These are phyloP conservation scores for Cochlearia excelsa DNA, from an alignment of 345 rosid genomes.

Conservation along the genomic window DNA sequence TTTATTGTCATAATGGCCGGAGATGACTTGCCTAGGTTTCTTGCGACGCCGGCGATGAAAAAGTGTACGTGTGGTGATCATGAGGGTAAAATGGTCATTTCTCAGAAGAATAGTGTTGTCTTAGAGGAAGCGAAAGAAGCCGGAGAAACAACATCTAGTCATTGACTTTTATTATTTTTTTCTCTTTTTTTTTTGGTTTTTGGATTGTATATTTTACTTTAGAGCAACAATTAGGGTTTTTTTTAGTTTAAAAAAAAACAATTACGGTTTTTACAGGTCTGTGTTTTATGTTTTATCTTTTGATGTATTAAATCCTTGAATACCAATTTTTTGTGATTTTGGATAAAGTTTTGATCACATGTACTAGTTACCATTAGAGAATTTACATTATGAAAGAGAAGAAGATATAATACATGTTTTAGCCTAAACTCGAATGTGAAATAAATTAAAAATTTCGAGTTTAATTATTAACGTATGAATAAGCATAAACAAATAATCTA, in stretches of 20 bases:
- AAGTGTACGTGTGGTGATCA: conserved; percentile 37
- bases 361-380: no score
- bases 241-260: not conserved
- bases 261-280: not conserved
- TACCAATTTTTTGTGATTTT: not conserved
- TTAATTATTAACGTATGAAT: not conserved
- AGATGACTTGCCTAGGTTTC: conserved; percentile 51
- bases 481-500: not conserved
- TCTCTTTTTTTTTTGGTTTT: no score
- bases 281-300: conserved; percentile 1
- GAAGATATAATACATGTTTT: no score
- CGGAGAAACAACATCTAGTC: not conserved
- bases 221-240: conserved; percentile 20
- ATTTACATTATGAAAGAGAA: no score
- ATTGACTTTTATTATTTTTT: no score
- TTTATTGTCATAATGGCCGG: conserved; percentile 70
- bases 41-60: conserved; percentile 57
- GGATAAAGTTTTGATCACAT: conserved; percentile 4
- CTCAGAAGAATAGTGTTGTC: conserved; percentile 7
- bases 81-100: conserved; percentile 21
- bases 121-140: conserved; percentile 35
- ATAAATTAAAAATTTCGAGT: no score
- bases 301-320: not conserved
- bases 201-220: conserved; percentile 19
- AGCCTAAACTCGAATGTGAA: no score